Evolutionary conservation across 202 grass and related monocot species (phyloP), one percentile per base, ranked within the genome.

Genomic region (Panicum virgatum): DNA sequence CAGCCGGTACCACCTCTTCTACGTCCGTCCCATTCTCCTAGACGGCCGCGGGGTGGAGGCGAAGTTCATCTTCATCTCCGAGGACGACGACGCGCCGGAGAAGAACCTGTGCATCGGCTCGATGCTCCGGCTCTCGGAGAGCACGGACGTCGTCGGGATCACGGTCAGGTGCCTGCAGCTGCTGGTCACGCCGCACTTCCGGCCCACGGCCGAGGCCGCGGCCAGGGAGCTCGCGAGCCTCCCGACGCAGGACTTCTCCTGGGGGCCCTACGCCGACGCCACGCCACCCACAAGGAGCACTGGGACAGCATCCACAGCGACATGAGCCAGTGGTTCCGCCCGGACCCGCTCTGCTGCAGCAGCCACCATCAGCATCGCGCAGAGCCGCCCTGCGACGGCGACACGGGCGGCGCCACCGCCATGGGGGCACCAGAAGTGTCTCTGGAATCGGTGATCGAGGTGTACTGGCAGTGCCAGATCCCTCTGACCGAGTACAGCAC

Each of bases 191-290:
- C 36, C 75, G 0, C 66, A 85, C 37, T 78, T 85, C 66, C 34
- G 4, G 56, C 22, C 34, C 4, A 27, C 83, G 0, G 57, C 66
- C 2, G 83, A 85, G 7, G 57, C 57, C 12, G 18, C 27, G 0
- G 36, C 5, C 18, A 54, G 34, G 20, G 18, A 79, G 23, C 75
- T 85, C 34, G 12, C 59, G 0, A 58, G 54, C 23, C 57, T 79
- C 0, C 83, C 75, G 1, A 52, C 83, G 8, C 83, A 85, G 36
- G 75, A 85, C 59, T 85, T 79, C 34, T 12, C 18, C 32, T 79
- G 83, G 83, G 44, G 53, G 32, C 19, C 75, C 0, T 39, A 52
- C 27, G 68, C 6, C 3, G 25, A 48, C 5, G 18, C 12, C 0
- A 48, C 5, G 18, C 12, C 0, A 32, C 10, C 9, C 16, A 62